Base-by-base conservation (phyloP, 2,329 filamentous ascomycete genomes). In the Cytospora mali region DNA sequence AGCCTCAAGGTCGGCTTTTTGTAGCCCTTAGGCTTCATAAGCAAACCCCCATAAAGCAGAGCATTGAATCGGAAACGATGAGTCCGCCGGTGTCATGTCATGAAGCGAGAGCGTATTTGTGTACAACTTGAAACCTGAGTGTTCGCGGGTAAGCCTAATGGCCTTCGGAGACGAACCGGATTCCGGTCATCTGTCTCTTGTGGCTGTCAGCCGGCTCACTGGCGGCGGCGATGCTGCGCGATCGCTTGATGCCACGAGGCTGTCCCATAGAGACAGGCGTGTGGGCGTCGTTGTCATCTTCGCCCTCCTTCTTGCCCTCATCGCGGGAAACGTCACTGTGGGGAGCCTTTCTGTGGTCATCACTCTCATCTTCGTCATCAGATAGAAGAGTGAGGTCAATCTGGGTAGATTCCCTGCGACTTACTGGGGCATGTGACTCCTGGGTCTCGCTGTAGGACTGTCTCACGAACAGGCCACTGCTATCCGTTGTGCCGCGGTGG, bases 171-270 rank as follows among this genome's bases (percentile, higher is more conserved):
- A 13, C 29, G 21, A 13, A 10, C 13, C 2, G 21, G 31, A n/a
- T 39, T 2, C 42, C 27, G 23, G 6, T 46, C 14, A 42, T n/a
- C 48, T 53, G 48, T 28, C 49, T 51, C 48, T 59, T 59, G 18
- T 28, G 33, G 13, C 18, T 7, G n/a, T 21, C 3, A 14, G 14
- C 14, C 6, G 49, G 16, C 33, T 59, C 57, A 28, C 31, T 59
- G 5, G 16, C 31, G 25, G 25, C 23, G 16, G 49, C 23, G 49
- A 25, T 59, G 33, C 3, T 52, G 29, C 42, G 59, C 9, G 18
- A n/a, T 2, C 62, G 53, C 53, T 64, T 64, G 4, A 35, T n/a
- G 13, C 28, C 52, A n/a, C 28, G 25, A 11, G 42, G 14, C 7
- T 21, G 16, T 11, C 10, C n/a, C 42, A 23, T 23, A 23, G 9